Conservation (phyloP, 306 rosid species). For the Astragalus glycyphyllos region DNA sequence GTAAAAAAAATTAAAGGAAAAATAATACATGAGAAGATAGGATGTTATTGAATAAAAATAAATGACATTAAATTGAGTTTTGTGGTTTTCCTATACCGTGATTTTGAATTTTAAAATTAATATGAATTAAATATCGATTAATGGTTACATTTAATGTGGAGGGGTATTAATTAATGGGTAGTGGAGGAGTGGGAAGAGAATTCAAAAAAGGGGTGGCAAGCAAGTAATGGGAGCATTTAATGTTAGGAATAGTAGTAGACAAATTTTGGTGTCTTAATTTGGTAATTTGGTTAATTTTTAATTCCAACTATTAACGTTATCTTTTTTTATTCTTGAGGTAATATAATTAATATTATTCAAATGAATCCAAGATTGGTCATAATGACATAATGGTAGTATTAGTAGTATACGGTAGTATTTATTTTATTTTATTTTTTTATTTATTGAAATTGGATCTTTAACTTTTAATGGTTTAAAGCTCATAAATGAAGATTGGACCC, state of each 20-base stretch:
- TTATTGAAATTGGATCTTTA: constrained; percentile 10
- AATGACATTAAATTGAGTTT: constrained; percentile 36
- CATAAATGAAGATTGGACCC: constrained; percentile 57
- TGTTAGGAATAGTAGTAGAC: constrained; percentile 54
- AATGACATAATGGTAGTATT: constrained; percentile 4
- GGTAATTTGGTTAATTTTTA: constrained; percentile 34
- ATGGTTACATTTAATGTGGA: constrained; percentile 59
- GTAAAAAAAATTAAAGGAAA: not conserved
- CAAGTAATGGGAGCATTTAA: constrained; percentile 69
- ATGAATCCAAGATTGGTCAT: constrained; percentile 36
- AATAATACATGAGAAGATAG: not conserved
- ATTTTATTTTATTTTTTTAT: not conserved
- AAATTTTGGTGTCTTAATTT: constrained; percentile 43
- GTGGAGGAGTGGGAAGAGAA: constrained; percentile 67
- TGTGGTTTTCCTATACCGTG: constrained; percentile 36
- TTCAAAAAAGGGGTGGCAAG: constrained; percentile 67
- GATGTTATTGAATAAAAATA: constrained; percentile 23
- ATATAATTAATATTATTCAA: constrained; percentile 22
- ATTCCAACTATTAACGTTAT: constrained; percentile 6
- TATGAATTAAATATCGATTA: constrained; percentile 40
- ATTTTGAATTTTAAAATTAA: constrained; percentile 43
- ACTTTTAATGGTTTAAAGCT: constrained; percentile 45
- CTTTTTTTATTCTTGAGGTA: constrained; percentile 37
- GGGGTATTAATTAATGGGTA: constrained; percentile 63
- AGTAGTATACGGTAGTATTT: constrained; percentile 7